Evolutionary conservation across 2,329 filamentous ascomycete genomes (phyloP).

Genomic region (Epichloe uncinata): DNA sequence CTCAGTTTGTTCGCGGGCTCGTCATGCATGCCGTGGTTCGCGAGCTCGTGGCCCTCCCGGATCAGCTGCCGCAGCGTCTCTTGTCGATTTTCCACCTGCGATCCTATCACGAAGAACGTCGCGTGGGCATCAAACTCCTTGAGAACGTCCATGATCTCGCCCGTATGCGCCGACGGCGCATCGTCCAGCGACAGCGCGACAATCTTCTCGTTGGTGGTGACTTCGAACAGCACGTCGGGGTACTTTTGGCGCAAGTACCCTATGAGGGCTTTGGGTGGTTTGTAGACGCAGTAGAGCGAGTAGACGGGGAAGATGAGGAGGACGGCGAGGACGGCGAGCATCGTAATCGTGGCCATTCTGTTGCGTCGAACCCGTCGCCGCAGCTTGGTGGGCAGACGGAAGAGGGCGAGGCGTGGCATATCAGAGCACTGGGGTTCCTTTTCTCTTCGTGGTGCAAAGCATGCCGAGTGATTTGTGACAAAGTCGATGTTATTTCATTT

Average conservation of each 20-base stretch:
- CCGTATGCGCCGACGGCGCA: conserved; percentile 60
- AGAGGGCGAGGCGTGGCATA: conserved; percentile 31
- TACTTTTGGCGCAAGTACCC: conserved; percentile 55
- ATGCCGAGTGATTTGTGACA: no score
- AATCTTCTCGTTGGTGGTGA: conserved; percentile 44
- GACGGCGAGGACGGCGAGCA: conserved; percentile 23
- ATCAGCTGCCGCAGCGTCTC: conserved; percentile 43
- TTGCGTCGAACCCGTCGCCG: conserved; percentile 44
- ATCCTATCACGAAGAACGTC: conserved; percentile 82
- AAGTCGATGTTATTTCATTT: no score
- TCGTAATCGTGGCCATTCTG: conserved; percentile 41
- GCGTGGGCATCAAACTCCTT: conserved; percentile 52
- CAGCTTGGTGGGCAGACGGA: conserved; percentile 42
- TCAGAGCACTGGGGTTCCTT: conserved; percentile 3
- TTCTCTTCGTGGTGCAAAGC: not conserved
- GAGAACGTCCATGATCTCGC: conserved; percentile 56
- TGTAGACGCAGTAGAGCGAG: conserved; percentile 61
- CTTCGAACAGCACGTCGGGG: conserved; percentile 69
- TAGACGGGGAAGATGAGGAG: conserved; percentile 26
- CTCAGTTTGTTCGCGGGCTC: conserved; percentile 55
- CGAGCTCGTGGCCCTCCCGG: conserved; percentile 56
- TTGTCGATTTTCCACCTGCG: conserved; percentile 50
- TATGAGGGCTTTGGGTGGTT: conserved; percentile 61
- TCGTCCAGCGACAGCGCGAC: conserved; percentile 83
- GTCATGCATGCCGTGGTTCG: conserved; percentile 83